Evolutionary conservation across 805 yeast species (phyloP).

Genomic region (Spathaspora passalidarum): DNA sequence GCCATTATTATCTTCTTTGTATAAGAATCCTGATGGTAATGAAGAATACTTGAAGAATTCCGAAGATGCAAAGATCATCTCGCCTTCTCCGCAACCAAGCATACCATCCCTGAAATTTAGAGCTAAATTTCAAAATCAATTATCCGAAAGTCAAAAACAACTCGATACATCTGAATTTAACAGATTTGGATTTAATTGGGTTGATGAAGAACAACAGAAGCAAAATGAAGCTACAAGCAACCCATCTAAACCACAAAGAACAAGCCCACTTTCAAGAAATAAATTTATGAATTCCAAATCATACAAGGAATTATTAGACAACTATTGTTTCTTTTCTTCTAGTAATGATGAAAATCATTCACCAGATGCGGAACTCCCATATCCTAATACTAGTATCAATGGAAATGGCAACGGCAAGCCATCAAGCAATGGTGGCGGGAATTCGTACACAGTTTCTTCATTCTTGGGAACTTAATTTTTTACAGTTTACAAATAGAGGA

Average conservation of each 20-base stretch:
- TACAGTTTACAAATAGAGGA: background rate
- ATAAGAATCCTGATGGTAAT: slow-evolving; percentile 6
- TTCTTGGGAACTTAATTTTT: slow-evolving; percentile 15
- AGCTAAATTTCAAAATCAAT: slow-evolving; percentile 7
- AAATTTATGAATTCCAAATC: slow-evolving; percentile 35
- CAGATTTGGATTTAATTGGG: background rate
- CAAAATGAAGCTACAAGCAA: background rate
- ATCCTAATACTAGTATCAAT: background rate
- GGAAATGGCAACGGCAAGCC: background rate
- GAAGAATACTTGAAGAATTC: slow-evolving; percentile 8
- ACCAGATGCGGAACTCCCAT: slow-evolving; percentile 3
- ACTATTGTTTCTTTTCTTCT: slow-evolving; percentile 54
- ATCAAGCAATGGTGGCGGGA: background rate
- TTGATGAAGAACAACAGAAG: background rate
- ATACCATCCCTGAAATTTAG: background rate
- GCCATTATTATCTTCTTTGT: slow-evolving; percentile 29
- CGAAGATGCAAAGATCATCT: slow-evolving; percentile 1
- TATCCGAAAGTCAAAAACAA: background rate
- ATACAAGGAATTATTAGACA: slow-evolving; percentile 55
- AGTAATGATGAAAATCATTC: slow-evolving; percentile 16
- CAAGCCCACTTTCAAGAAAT: slow-evolving; percentile 4
- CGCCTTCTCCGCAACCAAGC: slow-evolving; percentile 3
- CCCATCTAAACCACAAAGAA: background rate
- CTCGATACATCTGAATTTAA: background rate
- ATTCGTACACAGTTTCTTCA: slow-evolving; percentile 17